Evolutionary conservation across 805 yeast genomes (phyloP), one percentile per base, ranked within the genome.

Genomic region (Saturnispora silvae): DNA sequence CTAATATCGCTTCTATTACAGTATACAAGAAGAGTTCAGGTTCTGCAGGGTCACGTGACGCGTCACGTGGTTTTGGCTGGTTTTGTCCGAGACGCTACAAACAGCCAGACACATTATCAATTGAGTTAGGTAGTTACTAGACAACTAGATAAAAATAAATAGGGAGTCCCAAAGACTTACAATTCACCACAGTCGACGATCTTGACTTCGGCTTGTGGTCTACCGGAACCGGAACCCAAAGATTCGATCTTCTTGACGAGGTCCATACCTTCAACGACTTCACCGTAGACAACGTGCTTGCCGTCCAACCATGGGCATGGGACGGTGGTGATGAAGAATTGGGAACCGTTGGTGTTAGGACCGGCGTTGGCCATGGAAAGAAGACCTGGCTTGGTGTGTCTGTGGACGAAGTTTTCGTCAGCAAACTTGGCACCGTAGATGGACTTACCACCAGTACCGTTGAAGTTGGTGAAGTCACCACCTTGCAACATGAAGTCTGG

Each of bases 401-500:
- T 77, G 67, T 74, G 73, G 48, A 61, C 49, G 56, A 82, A 82
- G 71, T 81, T 79, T 64, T 75, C 79, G 44, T 75, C 79, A 23
- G 63, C 51, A 44, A 59, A 60, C 49, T 72, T 75, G 48, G 65
- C 65, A 51, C 89, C 92, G 61, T 81, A 81, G 62, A 81, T 81
- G 33, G 86, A 79, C 63, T 77, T 77, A 60, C 97, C 97, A 60
- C 97, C 97, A 52, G 81, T 77, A 51, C 97, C 96, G 61, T 82
- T 78, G 63, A 83, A 80, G 65, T 68, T 64, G 58, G 85, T 81
- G 66, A 81, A 78, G 65, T 81, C 92, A 69, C 89, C 89, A 60
- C 87, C 96, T 72, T 87, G 97, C 60, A 89, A 70, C 97, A 87
- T 87, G 72, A 87, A 87, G 63, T 81, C 77, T 48, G 96, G 96